A percentile compares a stretch with the other conserved stretches of the same genome.
Evolutionary conservation across 306 rosid species (phyloP).

Genomic region (Cotoneaster glaucophyllus): DNA sequence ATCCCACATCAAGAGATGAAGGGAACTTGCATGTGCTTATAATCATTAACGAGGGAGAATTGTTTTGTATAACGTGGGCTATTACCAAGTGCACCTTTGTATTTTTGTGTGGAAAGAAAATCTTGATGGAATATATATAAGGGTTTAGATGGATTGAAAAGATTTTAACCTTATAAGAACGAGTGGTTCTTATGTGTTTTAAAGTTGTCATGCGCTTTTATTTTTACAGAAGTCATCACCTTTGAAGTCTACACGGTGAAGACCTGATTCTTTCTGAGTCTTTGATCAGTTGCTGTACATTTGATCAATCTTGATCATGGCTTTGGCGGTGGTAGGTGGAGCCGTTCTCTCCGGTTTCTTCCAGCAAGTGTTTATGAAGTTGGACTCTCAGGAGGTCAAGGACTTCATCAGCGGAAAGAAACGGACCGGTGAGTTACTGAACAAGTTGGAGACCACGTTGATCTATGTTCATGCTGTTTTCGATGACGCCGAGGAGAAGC

Average conservation of each 20-base stretch:
- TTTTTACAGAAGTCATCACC: too few relatives aligned
- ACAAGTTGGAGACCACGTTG: not conserved
- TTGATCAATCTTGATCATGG: not conserved
- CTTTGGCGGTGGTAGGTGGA: not conserved
- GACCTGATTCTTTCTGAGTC: too few relatives aligned
- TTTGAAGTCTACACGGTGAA: too few relatives aligned
- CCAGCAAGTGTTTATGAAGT: not conserved
- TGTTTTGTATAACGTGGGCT: too few relatives aligned
- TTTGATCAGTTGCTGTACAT: not conserved
- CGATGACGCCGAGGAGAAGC: slow-evolving; percentile 23
- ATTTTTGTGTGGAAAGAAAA: too few relatives aligned
- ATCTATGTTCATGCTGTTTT: slow-evolving; percentile 1
- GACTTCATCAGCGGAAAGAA: not conserved
- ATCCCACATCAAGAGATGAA: too few relatives aligned
- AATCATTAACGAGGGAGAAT: too few relatives aligned
- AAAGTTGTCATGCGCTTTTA: not conserved
- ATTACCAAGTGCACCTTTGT: too few relatives aligned
- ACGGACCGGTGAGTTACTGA: not conserved
- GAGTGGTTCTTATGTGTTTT: not conserved
- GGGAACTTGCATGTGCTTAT: too few relatives aligned
- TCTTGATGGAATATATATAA: too few relatives aligned
- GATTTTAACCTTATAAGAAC: too few relatives aligned
- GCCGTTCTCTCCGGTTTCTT: not conserved
- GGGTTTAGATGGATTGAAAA: too few relatives aligned
- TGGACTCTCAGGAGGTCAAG: not conserved